Evolutionary conservation across 1,139 yeast genomes (phyloP), one percentile per base, ranked within the genome.

Genomic region (Nakaseomyces bracarensis): DNA sequence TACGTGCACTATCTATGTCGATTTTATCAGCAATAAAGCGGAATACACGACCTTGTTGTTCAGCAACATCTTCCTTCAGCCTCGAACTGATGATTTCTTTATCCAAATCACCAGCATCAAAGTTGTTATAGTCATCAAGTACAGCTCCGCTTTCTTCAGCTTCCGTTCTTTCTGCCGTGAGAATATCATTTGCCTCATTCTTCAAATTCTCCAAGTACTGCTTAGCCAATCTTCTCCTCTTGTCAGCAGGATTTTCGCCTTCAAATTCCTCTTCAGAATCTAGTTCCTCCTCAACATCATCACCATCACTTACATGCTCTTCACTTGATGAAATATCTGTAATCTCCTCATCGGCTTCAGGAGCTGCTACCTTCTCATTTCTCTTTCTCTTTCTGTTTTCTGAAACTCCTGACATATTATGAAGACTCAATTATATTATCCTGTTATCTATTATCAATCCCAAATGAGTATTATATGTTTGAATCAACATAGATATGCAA

Each of bases 101-200:
- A 62, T 91, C 98, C 54, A 91, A 67, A 54, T 89, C 96, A 52
- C 79, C 77, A n/a, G 97, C 96, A 67, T 86, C 94, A 54, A 86
- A 86, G 35, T 82, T 87, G 43, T 67, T 69, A 20, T 70, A 72
- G 23, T 73, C 75, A 37, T 61, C 66, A 21, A n/a, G n/a, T n/a
- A 64, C 59, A 1, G 35, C 46, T n/a, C 34, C 44, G 10, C 47
- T 54, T 6, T 41, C 39, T 8, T 38, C 37, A 15, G 34, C 27
- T 13, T 40, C 43, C 8, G 36, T 26, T 21, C 26, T 21, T 14
- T 53, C 55, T 3, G 48, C 48, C 10, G 20, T 20, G 13, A 52
- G 58, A 38, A 64, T 58, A 11, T 59, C 71, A 23, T 71, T 77
- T 15, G 71, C 69, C 48, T 78, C 84, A 3, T 66, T 64, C 57